Base-by-base conservation (phyloP, 257 asterid genomes). In the Apocynum venetum region DNA sequence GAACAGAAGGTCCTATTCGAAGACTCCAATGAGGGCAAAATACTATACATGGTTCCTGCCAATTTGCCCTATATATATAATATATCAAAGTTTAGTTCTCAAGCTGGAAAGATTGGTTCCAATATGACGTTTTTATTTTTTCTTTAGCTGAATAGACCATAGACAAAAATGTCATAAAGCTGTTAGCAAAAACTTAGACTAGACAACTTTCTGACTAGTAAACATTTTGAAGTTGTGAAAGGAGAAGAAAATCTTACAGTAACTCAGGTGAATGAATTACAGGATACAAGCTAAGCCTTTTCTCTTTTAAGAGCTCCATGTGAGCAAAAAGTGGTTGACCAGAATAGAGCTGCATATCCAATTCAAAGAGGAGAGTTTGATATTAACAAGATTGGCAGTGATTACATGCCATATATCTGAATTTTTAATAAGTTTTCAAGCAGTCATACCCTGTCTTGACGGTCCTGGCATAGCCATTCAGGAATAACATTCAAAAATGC, bases 1-100 rank as follows among this genome's bases (percentile, higher is more conserved):
- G 98, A 78, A 85, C 88, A 82, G 83, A 93, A 67, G 98, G 96
- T 68, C 98, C 98, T 25, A 92, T 87, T 80, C 98, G 91, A 76
- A 95, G 86, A 84, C 90, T 92, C 98, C 98, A 95, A 81, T 92
- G 96, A 82, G 98, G 96, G 86, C 96, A 95, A 80, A 95, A 86
- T 71, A 89, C 91, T 75, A 95, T 84, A 86, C 98, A 95, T 49
- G 98, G 98, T 82, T 95, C 98, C 90, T 95, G 93, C 97, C 96
- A 92, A 73, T 55, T 85, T 85, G 77, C 85, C 84, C 94, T 85
- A 63, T 52, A 35, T 83, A 63, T 52, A 44, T 20, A 36, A 40
- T 19, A 40, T 43, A 49, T 1, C 55, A 19, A 72, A 48, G 61
- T 14, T 71, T 38, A 73, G 76, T 73, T 52, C 15, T 17, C 47